Evolutionary conservation across 108 stramenopile species (phyloP).

Genomic region (Licmophora abbreviata): DNA sequence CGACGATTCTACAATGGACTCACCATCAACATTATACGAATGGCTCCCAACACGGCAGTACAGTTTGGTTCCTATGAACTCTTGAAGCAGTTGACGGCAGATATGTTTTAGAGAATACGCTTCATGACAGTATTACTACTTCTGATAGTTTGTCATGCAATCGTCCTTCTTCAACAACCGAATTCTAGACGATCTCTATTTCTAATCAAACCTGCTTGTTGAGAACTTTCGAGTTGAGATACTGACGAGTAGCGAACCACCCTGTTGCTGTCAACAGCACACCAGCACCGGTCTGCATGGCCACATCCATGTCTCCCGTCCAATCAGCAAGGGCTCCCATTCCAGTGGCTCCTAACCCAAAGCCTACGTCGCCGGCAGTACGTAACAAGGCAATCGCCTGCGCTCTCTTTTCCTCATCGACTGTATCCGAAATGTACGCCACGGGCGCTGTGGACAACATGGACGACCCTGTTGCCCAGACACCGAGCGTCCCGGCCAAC

Average conservation of each 20-base stretch:
- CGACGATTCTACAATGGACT: constrained; percentile 71
- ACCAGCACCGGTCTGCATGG: constrained; percentile 67
- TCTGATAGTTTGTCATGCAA: too few species aligned
- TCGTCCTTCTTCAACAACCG: too few species aligned
- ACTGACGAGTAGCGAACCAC: constrained; percentile 51
- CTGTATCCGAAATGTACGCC: constrained; percentile 61
- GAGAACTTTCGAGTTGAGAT: not conserved
- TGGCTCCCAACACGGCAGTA: constrained; percentile 84
- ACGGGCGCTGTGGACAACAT: constrained; percentile 68
- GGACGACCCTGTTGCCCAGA: constrained; percentile 67
- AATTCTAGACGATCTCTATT: too few species aligned
- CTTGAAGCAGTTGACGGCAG: constrained; percentile 48
- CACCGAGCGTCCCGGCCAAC: constrained; percentile 46
- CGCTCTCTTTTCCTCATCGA: constrained; percentile 52
- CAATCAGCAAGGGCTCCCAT: constrained; percentile 66
- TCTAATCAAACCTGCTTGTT: too few species aligned
- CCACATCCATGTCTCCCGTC: constrained; percentile 44
- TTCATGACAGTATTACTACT: too few species aligned
- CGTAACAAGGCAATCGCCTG: constrained; percentile 77
- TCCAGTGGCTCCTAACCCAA: constrained; percentile 62
- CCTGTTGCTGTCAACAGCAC: constrained; percentile 55
- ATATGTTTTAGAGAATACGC: too few species aligned
- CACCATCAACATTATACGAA: constrained; percentile 69
- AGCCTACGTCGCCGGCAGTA: constrained; percentile 80
- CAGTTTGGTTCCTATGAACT: constrained; percentile 84